phyloP scores from a whole-genome alignment of 345 rosid species.

The Brassica carinata region DNA sequence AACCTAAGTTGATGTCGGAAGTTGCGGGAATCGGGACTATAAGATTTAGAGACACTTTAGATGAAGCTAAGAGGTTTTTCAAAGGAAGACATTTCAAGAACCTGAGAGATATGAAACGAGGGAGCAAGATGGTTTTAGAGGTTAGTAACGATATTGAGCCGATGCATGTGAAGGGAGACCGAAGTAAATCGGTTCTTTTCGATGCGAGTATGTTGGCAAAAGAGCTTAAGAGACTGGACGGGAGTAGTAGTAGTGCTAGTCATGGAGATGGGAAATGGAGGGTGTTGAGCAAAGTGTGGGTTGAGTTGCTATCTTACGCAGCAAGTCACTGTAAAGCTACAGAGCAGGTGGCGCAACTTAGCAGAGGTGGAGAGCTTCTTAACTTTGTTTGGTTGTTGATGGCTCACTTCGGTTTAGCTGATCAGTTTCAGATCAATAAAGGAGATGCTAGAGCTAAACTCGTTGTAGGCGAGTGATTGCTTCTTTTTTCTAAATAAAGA shows the following conservation, averaged over 20 bases:
- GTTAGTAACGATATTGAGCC: conserved; percentile 8
- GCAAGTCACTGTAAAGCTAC: conserved; percentile 43
- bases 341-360: conserved; percentile 39
- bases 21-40: conserved; percentile 41
- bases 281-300: conserved; percentile 47
- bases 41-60: conserved; percentile 37
- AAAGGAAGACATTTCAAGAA: neutral
- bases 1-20: conserved; percentile 34
- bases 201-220: conserved; percentile 36
- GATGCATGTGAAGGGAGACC: conserved; percentile 16
- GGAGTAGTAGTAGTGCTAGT: neutral
- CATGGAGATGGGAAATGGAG: conserved; percentile 39
- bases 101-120: neutral
- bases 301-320: conserved; percentile 46
- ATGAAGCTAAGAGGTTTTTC: conserved; percentile 33
- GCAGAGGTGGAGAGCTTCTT: conserved; percentile 46
- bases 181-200: conserved; percentile 39
- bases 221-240: conserved; percentile 17
- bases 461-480: conserved; percentile 36
- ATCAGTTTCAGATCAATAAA: conserved; percentile 58
- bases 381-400: conserved; percentile 46
- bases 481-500: neutral
- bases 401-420: conserved; percentile 49
- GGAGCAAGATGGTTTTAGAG: conserved; percentile 1
- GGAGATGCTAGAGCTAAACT: conserved; percentile 58